Evolutionary conservation across 768 basidiomycete genomes (phyloP).

Genomic region (Suillus placidus): DNA sequence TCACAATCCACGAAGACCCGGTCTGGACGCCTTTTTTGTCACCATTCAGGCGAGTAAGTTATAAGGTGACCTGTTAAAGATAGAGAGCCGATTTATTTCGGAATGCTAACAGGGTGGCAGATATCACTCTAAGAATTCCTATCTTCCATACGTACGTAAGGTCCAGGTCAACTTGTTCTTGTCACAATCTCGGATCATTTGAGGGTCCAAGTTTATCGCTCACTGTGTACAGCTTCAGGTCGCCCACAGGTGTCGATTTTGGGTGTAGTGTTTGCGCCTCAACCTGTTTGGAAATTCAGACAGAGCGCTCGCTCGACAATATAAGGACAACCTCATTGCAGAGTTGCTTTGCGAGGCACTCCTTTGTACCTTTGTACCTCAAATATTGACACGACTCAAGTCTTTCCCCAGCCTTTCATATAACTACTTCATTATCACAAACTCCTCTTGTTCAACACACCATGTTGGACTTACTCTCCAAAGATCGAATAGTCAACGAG

Average conservation of each 20-base stretch:
- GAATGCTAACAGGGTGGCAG: too few relatives aligned
- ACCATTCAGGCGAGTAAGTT: not conserved
- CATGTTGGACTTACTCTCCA: conserved; percentile 1
- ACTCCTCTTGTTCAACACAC: not conserved
- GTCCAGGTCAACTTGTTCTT: too few relatives aligned
- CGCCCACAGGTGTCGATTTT: not conserved
- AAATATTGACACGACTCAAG: not conserved
- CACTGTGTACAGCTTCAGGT: not conserved
- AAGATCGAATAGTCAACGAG: conserved; percentile 18
- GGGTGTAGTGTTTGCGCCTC: not conserved
- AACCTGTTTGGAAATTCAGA: not conserved
- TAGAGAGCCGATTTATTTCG: too few relatives aligned
- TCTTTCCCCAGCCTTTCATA: not conserved
- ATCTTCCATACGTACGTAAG: not conserved
- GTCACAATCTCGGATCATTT: conserved; percentile 3
- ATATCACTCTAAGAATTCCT: too few relatives aligned
- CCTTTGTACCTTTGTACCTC: not conserved
- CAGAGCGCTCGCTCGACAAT: not conserved
- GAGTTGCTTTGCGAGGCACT: not conserved
- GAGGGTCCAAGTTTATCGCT: conserved; percentile 2
- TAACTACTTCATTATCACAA: not conserved
- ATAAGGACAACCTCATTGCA: not conserved
- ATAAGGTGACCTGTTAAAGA: too few relatives aligned
- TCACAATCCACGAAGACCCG: not conserved
- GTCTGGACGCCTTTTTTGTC: not conserved